Conservation (phyloP, 768 basidiomycete species). For the Lentinula aciculospora region DNA sequence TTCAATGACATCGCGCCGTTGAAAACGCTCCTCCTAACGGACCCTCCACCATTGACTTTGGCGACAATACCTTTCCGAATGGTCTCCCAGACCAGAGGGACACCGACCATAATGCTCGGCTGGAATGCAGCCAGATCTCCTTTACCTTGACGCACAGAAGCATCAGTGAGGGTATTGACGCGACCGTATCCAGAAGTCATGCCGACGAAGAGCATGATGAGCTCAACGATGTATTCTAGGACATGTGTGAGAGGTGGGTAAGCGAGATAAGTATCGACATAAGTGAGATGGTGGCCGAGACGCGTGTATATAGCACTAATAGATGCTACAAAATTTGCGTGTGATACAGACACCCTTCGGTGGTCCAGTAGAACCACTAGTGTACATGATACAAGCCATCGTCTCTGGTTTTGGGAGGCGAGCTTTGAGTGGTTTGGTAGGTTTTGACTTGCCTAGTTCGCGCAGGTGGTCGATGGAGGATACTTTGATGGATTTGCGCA, state of each 20-base stretch:
- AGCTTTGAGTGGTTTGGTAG: constrained; percentile 44
- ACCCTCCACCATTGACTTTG: constrained; percentile 68
- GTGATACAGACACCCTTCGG: constrained; percentile 94
- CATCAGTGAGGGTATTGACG: constrained; percentile 94
- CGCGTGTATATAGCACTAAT: constrained; percentile 76
- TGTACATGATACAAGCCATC: constrained; percentile 60
- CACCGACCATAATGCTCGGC: constrained; percentile 90
- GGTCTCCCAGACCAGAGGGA: constrained; percentile 95
- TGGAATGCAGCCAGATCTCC: constrained; percentile 83
- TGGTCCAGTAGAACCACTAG: constrained; percentile 84
- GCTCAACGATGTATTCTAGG: constrained; percentile 91
- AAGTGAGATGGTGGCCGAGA: constrained; percentile 58
- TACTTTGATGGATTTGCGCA: constrained; percentile 55
- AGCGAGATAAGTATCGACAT: constrained; percentile 72
- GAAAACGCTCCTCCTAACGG: constrained; percentile 73
- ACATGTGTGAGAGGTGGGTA: constrained; percentile 95
- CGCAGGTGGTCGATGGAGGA: constrained; percentile 68
- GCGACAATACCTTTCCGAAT: constrained; percentile 91
- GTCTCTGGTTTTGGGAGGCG: constrained; percentile 35
- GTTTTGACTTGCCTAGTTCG: constrained; percentile 51
- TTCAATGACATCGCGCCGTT: constrained; percentile 73
- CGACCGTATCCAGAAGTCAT: constrained; percentile 85
- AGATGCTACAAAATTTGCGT: constrained; percentile 80
- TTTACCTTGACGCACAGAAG: constrained; percentile 78
- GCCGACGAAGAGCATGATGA: constrained; percentile 67